Conservation (phyloP, 192 early-diverging fungal species). For the Obelidium mucronatum region DNA sequence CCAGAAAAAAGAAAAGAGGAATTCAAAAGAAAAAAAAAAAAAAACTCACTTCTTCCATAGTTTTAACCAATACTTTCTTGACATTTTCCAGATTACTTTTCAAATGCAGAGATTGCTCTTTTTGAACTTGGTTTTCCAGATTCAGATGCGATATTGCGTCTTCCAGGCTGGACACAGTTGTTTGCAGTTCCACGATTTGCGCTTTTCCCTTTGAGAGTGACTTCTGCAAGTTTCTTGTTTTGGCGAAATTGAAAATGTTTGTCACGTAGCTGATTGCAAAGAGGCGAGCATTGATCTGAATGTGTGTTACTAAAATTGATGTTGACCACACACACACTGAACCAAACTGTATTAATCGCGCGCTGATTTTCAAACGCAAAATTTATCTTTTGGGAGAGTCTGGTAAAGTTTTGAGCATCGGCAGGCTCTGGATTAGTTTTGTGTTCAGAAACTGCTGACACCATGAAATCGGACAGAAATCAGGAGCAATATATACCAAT, state of each 20-base stretch:
- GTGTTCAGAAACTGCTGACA: neutral
- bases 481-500: constrained; percentile 10
- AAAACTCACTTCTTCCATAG: constrained; percentile 43
- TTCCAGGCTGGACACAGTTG: constrained; percentile 42
- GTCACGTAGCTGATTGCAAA: constrained; percentile 51
- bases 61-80: constrained; percentile 35
- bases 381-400: constrained; percentile 27
- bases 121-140: constrained; percentile 15
- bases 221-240: constrained; percentile 43
- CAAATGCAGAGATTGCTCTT: constrained; percentile 15
- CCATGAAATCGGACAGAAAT: neutral
- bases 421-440: constrained; percentile 15
- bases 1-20: neutral
- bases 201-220: constrained; percentile 35
- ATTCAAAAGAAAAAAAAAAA: neutral
- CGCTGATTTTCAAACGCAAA: constrained; percentile 26
- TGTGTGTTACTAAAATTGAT: neutral
- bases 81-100: constrained; percentile 20
- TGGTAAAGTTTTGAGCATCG: constrained; percentile 13
- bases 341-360: constrained; percentile 19
- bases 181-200: constrained; percentile 51
- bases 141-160: constrained; percentile 28
- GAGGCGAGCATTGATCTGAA: constrained; percentile 47
- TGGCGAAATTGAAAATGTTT: constrained; percentile 53
- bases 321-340: neutral